Evolutionary conservation across 768 basidiomycete genomes (phyloP), one percentile per base, ranked within the genome.

Genomic region (Leccinum arenicola): DNA sequence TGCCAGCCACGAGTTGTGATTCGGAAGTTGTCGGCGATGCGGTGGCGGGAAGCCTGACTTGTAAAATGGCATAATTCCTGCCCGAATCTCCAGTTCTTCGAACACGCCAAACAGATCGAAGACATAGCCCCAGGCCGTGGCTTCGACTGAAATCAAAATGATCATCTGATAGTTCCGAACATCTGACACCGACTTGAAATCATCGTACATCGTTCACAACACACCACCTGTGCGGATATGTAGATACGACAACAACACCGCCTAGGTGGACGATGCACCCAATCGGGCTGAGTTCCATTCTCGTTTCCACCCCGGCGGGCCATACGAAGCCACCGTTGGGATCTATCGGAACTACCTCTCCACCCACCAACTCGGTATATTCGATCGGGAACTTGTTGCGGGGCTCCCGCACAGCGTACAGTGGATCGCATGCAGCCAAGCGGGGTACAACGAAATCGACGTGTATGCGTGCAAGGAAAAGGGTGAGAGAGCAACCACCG

Each of bases 391-490:
- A 36, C 72, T 86, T 50, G 70, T 95, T 61, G 72, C 78, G 40
- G 82, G 79, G 0, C 77, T 95, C 4, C 84, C 91, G 1, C 56
- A 77, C 1, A 78, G 77, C 25, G 80, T 94, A 52, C 84, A 85
- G 70, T 93, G 88, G 87, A 91, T 95, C 68, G 89, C 87, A 2
- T 91, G 93, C 70, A 93, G 91, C 55, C 93, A 91, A 15, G 91
- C 93, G 0, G 93, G 94, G 0, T 96, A 94, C 68, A 90, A 95
- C 70, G 82, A 84, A 47, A 84, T 95, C 58, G 88, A 94, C 66
- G 84, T 93, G 12, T 75, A 76, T 11, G 87, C 86, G 1, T 88
- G 87, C 70, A 89, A 85, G 69, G 82, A 80, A 15, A 82, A 81
- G 70, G 90, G 89, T 93, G 71, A 71, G 89, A 75, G 12, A 23